These are phyloP conservation scores for Chrysochromulina tobinii DNA, from an alignment of 78 protist species.

Conservation along the genomic window DNA sequence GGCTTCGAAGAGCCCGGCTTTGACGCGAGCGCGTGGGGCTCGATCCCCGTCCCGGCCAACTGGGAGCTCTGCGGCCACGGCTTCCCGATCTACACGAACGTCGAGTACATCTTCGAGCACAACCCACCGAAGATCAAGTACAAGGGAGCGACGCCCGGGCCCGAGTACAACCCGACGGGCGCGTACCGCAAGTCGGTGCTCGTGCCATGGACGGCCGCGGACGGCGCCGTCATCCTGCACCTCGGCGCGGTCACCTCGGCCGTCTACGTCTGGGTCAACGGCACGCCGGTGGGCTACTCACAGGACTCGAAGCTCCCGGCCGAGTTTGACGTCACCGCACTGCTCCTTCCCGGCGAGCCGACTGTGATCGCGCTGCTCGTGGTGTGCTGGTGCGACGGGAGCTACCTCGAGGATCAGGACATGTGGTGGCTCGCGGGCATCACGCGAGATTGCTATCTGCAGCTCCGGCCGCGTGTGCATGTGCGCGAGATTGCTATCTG, in stretches of 20 bases:
- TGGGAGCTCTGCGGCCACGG: slow-evolving; percentile 22
- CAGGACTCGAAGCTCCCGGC: slow-evolving; percentile 24
- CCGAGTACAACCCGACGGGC: not conserved
- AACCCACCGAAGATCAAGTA: not conserved
- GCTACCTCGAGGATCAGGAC: slow-evolving; percentile 36
- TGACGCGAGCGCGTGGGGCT: not conserved
- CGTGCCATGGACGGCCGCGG: not conserved
- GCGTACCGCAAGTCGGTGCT: not conserved
- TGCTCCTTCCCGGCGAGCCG: not conserved
- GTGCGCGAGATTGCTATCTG: not conserved
- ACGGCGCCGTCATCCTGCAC: not conserved
- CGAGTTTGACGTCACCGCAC: not conserved
- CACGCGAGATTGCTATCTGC: not conserved
- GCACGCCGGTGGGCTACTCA: slow-evolving; percentile 1
- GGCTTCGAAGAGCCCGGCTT: not conserved
- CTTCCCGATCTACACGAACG: not conserved
- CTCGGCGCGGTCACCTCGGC: slow-evolving; percentile 28
- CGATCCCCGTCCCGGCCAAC: not conserved
- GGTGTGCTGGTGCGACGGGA: slow-evolving; percentile 26
- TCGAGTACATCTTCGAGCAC: not conserved
- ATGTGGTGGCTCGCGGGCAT: slow-evolving; percentile 41
- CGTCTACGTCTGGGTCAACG: not conserved
- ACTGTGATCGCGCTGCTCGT: not conserved
- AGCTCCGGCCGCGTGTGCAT: not conserved
- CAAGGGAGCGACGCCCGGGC: not conserved